Evolutionary conservation across 202 grass and related monocot genomes (phyloP), one percentile per base, ranked within the genome.

Genomic region (Digitaria exilis): DNA sequence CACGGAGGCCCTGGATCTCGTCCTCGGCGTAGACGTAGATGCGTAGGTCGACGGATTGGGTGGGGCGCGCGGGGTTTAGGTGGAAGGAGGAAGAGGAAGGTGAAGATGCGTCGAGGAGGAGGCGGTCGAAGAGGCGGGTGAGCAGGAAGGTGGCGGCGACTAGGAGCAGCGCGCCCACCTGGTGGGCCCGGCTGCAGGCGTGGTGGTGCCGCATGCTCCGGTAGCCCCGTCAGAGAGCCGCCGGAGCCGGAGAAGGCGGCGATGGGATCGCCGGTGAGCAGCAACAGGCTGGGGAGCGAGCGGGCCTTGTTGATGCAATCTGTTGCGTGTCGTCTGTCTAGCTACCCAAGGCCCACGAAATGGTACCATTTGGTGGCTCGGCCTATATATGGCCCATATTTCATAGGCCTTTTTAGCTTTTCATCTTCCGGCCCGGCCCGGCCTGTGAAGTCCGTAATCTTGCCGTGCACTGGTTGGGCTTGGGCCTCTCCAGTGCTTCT

Each of bases 1-100:
- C 80, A 70, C 83, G 87, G 58, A 98, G 88, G 48, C 89, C 92
- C 39, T 89, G 85, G 61, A 93, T 83, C 92, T 98, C 92, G 8
- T 80, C 77, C 82, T 98, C 92, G 2, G 84, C 43, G 70, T 98
- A 98, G 75, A 95, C 87, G 54, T 98, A 98, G 66, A 98, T 90
- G 74, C 80, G 84, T 73, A 98, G 84, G 43, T 88, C 76, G 34
- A 65, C 62, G 11, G 71, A 37, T 13, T 32, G 25, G 12, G 50
- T 69, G 0, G 18, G 50, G 29, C 6, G 9, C 19, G 71, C 52
- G 70, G 29, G 1, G 46, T 34, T 73, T 34, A 52, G 30, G 45
- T 67, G 45, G 66, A 61, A 34, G 29, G 44, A n/a, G 19, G 16
- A 10, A 34, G 69, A 69, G 31, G 55, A 18, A 16, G 55, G 14